Conservation (phyloP, 768 basidiomycete species). For the Tulasnella sp. region DNA sequence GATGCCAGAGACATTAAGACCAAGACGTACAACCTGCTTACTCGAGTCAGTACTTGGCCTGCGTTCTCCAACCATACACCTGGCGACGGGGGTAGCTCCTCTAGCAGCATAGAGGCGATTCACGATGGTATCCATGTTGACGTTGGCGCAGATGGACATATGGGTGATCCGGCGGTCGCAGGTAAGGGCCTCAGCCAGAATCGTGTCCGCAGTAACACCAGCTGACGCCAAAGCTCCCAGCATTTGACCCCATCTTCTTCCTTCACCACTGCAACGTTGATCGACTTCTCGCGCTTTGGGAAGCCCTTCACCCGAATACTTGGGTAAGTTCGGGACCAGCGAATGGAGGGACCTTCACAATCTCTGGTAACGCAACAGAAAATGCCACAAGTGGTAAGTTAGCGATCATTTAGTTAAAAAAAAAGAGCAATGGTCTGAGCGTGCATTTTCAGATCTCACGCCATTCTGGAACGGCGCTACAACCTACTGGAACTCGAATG, state of each 20-base stretch:
- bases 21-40: constrained; percentile 13
- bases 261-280: constrained; percentile 29
- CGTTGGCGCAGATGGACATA: constrained; percentile 25
- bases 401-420: neutral
- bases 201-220: neutral
- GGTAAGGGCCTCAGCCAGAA: neutral
- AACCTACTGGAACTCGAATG: constrained; percentile 19
- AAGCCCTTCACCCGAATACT: constrained; percentile 17
- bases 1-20: neutral
- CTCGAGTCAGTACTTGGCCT: constrained; percentile 17
- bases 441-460: neutral
- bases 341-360: constrained; percentile 4
- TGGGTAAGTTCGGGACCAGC: constrained; percentile 2
- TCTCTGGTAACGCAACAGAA: neutral
- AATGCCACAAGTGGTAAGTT: neutral
- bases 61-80: constrained; percentile 21
- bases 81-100: neutral
- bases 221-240: neutral
- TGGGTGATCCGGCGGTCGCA: constrained; percentile 11
- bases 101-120: constrained; percentile 26
- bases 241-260: constrained; percentile 29
- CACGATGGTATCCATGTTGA: constrained; percentile 25
- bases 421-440: neutral
- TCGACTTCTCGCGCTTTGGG: constrained; percentile 15
- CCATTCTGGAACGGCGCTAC: constrained; percentile 21